Evolutionary conservation across 179 eudicot species (phyloP), one percentile per base, ranked within the genome.

Genomic region (Gypsophila paniculata): DNA sequence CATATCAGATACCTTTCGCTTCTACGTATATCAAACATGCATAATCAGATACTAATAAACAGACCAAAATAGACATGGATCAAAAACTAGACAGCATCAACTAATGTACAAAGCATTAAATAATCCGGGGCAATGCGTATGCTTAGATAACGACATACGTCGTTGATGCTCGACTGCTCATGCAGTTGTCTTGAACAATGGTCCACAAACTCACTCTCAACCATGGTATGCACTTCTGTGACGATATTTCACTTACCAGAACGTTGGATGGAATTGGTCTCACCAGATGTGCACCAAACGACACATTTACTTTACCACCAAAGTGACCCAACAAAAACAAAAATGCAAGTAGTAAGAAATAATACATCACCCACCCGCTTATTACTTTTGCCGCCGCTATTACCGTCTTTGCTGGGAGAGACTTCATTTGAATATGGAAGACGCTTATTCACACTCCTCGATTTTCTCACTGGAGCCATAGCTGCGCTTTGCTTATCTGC

Each of bases 391-490:
- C 74, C 82, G 57, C 82, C 78, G 83, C 39, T 72, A 18, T 86
- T 87, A 61, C 83, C 87, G 76, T 81, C 90, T 86, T 89, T 92
- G 69, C 67, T 67, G 44, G 95, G 93, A 79, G 99, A 88, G 29
- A 75, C 85, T 67, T 88, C 97, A 72, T 76, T 77, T 54, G 82
- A 70, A 79, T 75, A 73, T n/a, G 93, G 74, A 75, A 80, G 86
- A 14, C 89, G 90, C 86, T 90, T 94, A 74, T 90, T 90, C 75
- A 86, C 89, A 69, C 93, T 90, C 79, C 94, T 84, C 32, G 93
- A 87, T 80, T 92, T 95, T 76, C 95, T 95, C 57, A 94, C 73
- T 23, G 99, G 97, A 60, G 92, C 95, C 99, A 95, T 95, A 63
- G 53, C 61, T 5, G 70, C 69, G 67, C 38, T 76, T 68, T 69